phyloP scores from a whole-genome alignment of 2,329 filamentous ascomycete genomes.

The Chaetothyriales sp. region DNA sequence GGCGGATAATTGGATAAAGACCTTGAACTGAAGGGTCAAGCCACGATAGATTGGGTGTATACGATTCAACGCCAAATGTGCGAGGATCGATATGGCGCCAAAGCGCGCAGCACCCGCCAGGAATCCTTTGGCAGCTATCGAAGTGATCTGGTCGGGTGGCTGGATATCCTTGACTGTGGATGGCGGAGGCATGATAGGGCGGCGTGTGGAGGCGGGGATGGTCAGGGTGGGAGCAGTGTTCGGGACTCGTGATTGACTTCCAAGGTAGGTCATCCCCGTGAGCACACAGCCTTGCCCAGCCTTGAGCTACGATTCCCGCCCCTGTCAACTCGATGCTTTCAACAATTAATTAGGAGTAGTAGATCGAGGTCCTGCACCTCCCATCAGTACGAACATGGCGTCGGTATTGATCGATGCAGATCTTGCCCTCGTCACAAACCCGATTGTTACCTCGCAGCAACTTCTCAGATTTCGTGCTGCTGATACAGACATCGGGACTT shows the following conservation, averaged over 20 bases:
- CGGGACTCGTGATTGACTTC: too few species aligned
- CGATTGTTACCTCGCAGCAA: constrained; percentile 32
- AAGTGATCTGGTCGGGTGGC: constrained; percentile 29
- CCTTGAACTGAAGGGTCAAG: constrained; percentile 37
- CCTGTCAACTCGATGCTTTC: neutral
- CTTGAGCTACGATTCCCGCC: neutral
- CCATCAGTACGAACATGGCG: neutral
- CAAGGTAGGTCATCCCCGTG: too few species aligned
- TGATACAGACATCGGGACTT: constrained; percentile 27
- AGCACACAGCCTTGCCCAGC: neutral
- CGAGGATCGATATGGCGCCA: constrained; percentile 32
- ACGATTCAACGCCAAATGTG: constrained; percentile 32
- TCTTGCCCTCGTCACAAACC: constrained; percentile 25
- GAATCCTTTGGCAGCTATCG: constrained; percentile 30
- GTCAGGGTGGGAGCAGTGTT: neutral
- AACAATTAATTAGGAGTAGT: neutral
- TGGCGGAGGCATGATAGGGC: constrained; percentile 28
- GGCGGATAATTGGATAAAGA: constrained; percentile 34
- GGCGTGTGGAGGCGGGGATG: neutral
- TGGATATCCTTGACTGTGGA: constrained; percentile 27
- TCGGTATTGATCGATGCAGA: neutral
- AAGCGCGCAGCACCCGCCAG: constrained; percentile 31
- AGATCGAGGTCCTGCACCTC: too few species aligned
- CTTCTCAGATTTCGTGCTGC: constrained; percentile 21
- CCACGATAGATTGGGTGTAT: constrained; percentile 32